phyloP scores from a whole-genome alignment of 306 rosid genomes.

The Pachyrhizus erosus region DNA sequence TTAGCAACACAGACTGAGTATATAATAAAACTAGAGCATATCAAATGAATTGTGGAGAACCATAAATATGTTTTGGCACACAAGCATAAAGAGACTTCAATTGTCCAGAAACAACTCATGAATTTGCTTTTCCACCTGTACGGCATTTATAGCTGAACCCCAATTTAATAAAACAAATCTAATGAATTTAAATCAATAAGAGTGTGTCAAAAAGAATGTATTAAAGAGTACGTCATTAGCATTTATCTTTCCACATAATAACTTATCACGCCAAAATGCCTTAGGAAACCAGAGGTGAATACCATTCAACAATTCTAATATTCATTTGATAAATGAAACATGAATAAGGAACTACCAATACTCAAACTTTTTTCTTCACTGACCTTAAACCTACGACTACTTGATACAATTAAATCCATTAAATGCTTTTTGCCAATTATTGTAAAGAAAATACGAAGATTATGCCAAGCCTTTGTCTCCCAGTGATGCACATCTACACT shows the following conservation, averaged over 20 bases:
- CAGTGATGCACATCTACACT: conserved; percentile 9
- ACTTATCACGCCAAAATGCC: background rate
- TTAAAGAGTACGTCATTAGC: background rate
- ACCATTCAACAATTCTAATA: background rate
- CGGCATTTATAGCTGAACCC: conserved; percentile 5
- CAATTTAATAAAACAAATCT: background rate
- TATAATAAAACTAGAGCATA: conserved; percentile 27
- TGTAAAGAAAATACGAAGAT: background rate
- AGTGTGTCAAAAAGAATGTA: background rate
- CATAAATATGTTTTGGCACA: background rate
- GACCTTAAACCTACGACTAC: background rate
- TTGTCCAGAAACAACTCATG: conserved; percentile 3
- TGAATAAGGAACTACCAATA: background rate
- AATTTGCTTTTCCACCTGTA: conserved; percentile 1
- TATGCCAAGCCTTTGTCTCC: conserved; percentile 5
- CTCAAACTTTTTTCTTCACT: background rate
- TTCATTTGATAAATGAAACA: background rate
- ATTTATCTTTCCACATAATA: background rate
- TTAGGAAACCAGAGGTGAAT: background rate
- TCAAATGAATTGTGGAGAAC: conserved; percentile 4
- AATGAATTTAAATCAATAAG: background rate
- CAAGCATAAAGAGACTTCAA: conserved; percentile 20
- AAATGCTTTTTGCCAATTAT: conserved; percentile 11
- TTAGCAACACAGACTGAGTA: conserved; percentile 32
- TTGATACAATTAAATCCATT: conserved; percentile 6